phyloP scores from a whole-genome alignment of 139 green algal species.

The Closterium sp. region DNA sequence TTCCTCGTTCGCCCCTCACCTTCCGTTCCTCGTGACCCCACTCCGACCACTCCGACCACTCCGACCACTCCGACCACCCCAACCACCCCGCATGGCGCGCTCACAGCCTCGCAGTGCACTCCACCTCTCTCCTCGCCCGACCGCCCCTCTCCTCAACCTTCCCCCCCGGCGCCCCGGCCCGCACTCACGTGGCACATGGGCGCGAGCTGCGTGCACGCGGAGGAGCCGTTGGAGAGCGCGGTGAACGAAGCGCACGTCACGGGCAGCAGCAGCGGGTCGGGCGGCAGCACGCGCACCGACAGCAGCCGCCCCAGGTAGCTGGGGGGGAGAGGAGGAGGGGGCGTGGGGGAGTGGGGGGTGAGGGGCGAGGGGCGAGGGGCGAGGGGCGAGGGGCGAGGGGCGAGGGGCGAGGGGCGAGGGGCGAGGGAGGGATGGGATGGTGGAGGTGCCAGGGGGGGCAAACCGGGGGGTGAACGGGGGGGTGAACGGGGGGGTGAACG shows the following conservation, averaged over 20 bases:
- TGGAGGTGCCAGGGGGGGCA: background rate
- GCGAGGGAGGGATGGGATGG: background rate
- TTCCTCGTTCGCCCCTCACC: too few relatives aligned
- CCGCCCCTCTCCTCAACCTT: too few relatives aligned
- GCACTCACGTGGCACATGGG: conserved; percentile 6
- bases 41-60: too few relatives aligned
- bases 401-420: background rate
- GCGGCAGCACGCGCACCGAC: background rate
- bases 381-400: too few relatives aligned
- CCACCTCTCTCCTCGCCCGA: too few relatives aligned
- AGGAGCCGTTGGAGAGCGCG: conserved; percentile 2
- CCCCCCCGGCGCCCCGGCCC: background rate
- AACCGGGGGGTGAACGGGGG: too few relatives aligned
- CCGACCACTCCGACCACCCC: too few relatives aligned
- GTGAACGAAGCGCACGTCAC: background rate
- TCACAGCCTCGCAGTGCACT: too few relatives aligned
- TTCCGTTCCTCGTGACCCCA: too few relatives aligned
- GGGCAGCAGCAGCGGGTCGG: conserved; percentile 6
- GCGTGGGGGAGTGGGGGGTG: background rate
- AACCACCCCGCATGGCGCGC: too few relatives aligned
- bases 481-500: too few relatives aligned
- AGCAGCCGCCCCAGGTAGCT: background rate
- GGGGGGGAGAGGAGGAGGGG: background rate
- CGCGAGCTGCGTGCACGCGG: background rate
- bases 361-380: background rate